phyloP scores from a whole-genome alignment of 208 protist species.

The Dictyostelium gargantuum region DNA sequence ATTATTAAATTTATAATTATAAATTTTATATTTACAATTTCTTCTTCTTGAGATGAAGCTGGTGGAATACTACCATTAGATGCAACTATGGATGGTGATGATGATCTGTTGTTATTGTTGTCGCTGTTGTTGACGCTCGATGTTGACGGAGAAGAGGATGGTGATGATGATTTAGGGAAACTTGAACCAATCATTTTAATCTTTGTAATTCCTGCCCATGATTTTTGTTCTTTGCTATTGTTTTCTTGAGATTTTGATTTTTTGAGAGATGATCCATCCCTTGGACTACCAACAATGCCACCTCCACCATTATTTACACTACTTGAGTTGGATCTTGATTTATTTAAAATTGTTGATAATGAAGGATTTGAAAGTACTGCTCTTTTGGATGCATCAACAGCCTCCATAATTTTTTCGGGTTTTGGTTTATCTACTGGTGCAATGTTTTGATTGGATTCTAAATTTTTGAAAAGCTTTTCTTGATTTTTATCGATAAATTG shows the following conservation, averaged over 20 bases:
- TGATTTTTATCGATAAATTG: constrained; percentile 51
- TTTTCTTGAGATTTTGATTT: neutral
- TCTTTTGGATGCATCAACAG: constrained; percentile 20
- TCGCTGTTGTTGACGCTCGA: too few relatives aligned
- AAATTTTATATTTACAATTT: constrained; percentile 43
- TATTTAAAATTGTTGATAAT: neutral
- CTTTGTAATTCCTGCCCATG: neutral
- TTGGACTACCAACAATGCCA: neutral
- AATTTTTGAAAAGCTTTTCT: neutral
- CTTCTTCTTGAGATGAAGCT: neutral
- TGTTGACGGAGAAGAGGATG: neutral
- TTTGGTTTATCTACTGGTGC: neutral
- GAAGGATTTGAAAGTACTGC: neutral
- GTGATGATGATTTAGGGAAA: neutral
- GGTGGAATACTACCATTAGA: neutral
- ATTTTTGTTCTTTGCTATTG: constrained; percentile 13
- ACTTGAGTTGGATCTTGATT: neutral
- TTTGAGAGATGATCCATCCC: neutral
- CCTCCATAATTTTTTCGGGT: neutral
- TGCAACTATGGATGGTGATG: neutral
- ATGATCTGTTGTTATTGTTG: neutral
- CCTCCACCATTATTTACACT: neutral
- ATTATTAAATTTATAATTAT: neutral
- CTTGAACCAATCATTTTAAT: constrained; percentile 47
- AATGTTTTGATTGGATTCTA: neutral